These are phyloP conservation scores for Mortierella claussenii DNA, from an alignment of 192 early-diverging fungal genomes.

Conservation along the genomic window DNA sequence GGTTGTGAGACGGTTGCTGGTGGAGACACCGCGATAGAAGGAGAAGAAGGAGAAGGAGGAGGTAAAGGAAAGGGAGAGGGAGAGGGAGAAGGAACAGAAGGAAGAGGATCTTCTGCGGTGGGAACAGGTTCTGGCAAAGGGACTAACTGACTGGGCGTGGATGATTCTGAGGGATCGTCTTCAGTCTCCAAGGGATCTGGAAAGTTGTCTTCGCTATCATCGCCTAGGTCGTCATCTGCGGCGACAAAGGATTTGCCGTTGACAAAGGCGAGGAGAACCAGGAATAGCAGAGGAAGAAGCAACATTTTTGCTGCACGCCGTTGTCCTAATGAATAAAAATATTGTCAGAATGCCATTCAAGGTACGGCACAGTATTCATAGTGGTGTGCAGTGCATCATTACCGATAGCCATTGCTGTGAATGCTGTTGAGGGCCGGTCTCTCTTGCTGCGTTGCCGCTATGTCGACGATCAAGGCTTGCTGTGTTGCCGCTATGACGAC, in stretches of 20 bases:
- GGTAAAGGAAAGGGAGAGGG: not conserved
- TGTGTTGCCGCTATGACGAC: too few species aligned
- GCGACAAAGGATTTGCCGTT: not conserved
- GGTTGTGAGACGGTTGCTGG: not conserved
- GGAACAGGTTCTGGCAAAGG: not conserved
- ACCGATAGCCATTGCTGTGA: too few species aligned
- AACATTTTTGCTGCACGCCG: not conserved
- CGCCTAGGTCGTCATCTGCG: constrained; percentile 7
- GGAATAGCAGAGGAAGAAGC: constrained; percentile 12
- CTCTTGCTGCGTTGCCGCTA: too few species aligned
- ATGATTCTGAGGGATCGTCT: constrained; percentile 3
- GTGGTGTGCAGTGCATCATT: too few species aligned
- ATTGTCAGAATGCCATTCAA: too few species aligned
- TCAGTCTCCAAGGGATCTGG: constrained; percentile 8
- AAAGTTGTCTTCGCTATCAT: constrained; percentile 9
- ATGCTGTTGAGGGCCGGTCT: too few species aligned
- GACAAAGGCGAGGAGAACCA: constrained; percentile 8
- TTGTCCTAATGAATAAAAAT: too few species aligned
- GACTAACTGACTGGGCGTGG: not conserved
- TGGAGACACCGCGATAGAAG: not conserved
- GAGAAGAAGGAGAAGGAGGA: not conserved
- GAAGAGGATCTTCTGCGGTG: too few species aligned
- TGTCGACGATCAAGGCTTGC: too few species aligned
- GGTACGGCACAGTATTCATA: too few species aligned
- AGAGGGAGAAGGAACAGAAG: not conserved